A percentile compares a stretch with the other conserved stretches of the same genome.
These are phyloP conservation scores for Murraya paniculata DNA, from an alignment of 345 rosid genomes.

Conservation along the genomic window DNA sequence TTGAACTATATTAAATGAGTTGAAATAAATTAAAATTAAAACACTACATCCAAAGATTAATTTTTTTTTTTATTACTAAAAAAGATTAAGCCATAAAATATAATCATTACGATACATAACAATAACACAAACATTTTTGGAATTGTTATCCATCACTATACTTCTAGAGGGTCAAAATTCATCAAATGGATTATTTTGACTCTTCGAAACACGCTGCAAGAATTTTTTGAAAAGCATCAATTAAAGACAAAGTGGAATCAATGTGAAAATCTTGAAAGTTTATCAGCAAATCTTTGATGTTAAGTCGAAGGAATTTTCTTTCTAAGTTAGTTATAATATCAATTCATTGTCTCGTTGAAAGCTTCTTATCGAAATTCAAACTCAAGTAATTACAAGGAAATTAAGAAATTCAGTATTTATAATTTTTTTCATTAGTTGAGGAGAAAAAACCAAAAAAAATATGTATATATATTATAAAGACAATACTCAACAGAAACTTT, in stretches of 20 bases:
- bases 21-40: too few relatives aligned
- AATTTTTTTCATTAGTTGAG: too few relatives aligned
- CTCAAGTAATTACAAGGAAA: background rate
- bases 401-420: background rate
- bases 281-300: constrained; percentile 15
- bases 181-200: constrained; percentile 13
- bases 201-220: background rate
- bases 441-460: too few relatives aligned
- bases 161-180: constrained; percentile 16
- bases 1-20: too few relatives aligned
- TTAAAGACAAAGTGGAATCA: background rate
- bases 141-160: background rate
- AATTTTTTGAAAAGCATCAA: background rate
- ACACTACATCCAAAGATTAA: too few relatives aligned
- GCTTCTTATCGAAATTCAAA: background rate
- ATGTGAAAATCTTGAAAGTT: background rate
- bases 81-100: too few relatives aligned
- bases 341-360: background rate
- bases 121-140: background rate
- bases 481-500: too few relatives aligned
- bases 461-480: too few relatives aligned
- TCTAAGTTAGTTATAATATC: background rate
- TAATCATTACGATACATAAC: background rate
- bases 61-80: too few relatives aligned
- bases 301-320: background rate